Conservation (phyloP, 2,329 filamentous ascomycete genomes). For the Pleomassaria siparia region DNA sequence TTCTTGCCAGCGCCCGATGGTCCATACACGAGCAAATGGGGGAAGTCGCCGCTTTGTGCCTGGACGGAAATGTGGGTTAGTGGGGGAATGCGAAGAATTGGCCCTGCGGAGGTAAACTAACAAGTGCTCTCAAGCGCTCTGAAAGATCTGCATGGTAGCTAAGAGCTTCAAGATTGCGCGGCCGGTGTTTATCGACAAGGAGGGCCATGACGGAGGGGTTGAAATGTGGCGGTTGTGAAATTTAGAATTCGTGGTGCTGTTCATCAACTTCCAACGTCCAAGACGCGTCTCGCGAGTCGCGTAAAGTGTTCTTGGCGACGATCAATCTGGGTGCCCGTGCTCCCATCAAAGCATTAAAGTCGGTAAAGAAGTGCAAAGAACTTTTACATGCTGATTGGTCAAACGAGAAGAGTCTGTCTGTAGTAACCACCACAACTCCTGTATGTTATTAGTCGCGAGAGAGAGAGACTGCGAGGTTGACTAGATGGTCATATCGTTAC, state of each 20-base stretch:
- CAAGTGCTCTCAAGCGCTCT: slow-evolving; percentile 79
- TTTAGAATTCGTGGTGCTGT: neutral
- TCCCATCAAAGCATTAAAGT: too few relatives aligned
- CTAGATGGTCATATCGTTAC: too few relatives aligned
- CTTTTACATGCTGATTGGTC: too few relatives aligned
- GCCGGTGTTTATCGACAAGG: slow-evolving; percentile 66
- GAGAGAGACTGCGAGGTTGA: too few relatives aligned
- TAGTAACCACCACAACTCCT: too few relatives aligned
- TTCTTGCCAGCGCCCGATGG: slow-evolving; percentile 97
- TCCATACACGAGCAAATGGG: slow-evolving; percentile 94
- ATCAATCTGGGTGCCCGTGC: too few relatives aligned
- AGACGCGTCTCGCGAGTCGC: slow-evolving; percentile 1
- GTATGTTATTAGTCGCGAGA: too few relatives aligned
- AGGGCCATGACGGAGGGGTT: slow-evolving; percentile 56
- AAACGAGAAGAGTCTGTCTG: too few relatives aligned
- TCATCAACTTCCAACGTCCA: too few relatives aligned
- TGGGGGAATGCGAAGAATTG: slow-evolving; percentile 12
- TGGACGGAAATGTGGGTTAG: slow-evolving; percentile 42
- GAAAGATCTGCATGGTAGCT: slow-evolving; percentile 91
- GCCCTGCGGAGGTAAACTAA: slow-evolving; percentile 49
- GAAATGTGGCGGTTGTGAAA: neutral
- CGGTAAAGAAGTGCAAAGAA: too few relatives aligned
- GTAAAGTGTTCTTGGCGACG: slow-evolving; percentile 8
- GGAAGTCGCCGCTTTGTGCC: slow-evolving; percentile 97
- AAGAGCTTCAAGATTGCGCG: slow-evolving; percentile 72